Percentiles rank a stretch among this genome's conserved stretches.
Conservation (phyloP, 352 stramenopile species). For the Pythium phragmiticola region DNA sequence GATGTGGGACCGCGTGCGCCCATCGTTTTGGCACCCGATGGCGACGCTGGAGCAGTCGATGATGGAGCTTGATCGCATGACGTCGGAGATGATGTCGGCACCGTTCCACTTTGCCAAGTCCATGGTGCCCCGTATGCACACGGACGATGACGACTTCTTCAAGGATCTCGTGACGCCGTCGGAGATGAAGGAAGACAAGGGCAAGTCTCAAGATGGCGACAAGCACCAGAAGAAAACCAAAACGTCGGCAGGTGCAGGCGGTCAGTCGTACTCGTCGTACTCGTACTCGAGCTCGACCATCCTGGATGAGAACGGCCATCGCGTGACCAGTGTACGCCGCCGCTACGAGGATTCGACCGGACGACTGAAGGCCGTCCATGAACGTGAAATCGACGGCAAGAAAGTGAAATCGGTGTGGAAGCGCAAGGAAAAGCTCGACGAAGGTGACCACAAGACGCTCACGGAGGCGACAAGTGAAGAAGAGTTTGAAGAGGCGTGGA, state of each 20-base stretch:
- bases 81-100: slow-evolving; percentile 29
- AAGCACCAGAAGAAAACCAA: slow-evolving; percentile 22
- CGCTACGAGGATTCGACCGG: slow-evolving; percentile 79
- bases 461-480: slow-evolving; percentile 39
- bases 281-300: slow-evolving; percentile 63
- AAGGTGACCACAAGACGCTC: slow-evolving; percentile 50
- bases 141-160: slow-evolving; percentile 59
- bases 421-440: slow-evolving; percentile 43
- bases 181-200: slow-evolving; percentile 17
- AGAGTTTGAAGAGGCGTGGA: slow-evolving; percentile 55
- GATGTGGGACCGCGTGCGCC: slow-evolving; percentile 54
- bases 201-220: neutral
- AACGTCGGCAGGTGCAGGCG: neutral
- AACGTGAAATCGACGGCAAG: slow-evolving; percentile 66
- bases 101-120: slow-evolving; percentile 20
- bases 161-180: slow-evolving; percentile 56
- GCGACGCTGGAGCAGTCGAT: slow-evolving; percentile 67
- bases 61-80: slow-evolving; percentile 57
- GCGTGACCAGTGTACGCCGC: slow-evolving; percentile 47
- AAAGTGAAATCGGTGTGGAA: slow-evolving; percentile 59
- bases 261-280: slow-evolving; percentile 39
- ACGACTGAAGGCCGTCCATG: slow-evolving; percentile 63
- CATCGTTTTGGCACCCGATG: slow-evolving; percentile 57
- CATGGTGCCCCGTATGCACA: slow-evolving; percentile 22
- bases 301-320: slow-evolving; percentile 56